Conservation (phyloP, 2,329 filamentous ascomycete species). For the Claviceps humidiphila region DNA sequence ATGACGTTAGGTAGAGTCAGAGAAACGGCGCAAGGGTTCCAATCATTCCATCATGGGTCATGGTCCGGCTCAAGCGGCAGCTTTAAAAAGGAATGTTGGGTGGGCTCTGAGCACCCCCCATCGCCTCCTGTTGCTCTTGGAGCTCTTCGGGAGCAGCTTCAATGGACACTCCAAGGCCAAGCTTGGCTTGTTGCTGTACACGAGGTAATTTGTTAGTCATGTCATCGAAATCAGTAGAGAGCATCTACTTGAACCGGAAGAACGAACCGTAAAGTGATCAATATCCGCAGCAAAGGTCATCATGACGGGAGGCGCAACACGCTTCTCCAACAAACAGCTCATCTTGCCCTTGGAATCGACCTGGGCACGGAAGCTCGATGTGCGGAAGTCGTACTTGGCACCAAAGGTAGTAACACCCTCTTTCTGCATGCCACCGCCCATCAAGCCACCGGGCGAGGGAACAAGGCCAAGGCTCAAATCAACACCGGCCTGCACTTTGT, state of each 20-base stretch:
- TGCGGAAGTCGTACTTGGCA: slow-evolving; percentile 96
- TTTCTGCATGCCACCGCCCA: slow-evolving; percentile 64
- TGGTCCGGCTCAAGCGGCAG: not conserved
- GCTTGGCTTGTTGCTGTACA: slow-evolving; percentile 77
- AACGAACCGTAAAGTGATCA: slow-evolving; percentile 82
- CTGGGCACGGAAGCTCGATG: slow-evolving; percentile 90
- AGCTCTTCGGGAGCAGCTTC: slow-evolving; percentile 76
- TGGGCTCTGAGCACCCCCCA: slow-evolving; percentile 31
- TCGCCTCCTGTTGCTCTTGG: slow-evolving; percentile 65
- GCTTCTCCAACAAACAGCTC: slow-evolving; percentile 86
- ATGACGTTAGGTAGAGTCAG: slow-evolving; percentile 10
- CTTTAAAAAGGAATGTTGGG: slow-evolving; percentile 53
- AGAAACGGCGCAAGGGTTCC: slow-evolving; percentile 9
- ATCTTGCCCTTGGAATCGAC: slow-evolving; percentile 92
- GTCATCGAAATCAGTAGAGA: slow-evolving; percentile 10
- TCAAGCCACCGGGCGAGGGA: slow-evolving; percentile 50
- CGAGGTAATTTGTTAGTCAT: not conserved
- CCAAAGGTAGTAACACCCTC: slow-evolving; percentile 86
- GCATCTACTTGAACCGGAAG: not conserved
- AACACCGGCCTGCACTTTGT: slow-evolving; percentile 91
- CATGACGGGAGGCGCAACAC: slow-evolving; percentile 80
- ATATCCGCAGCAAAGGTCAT: slow-evolving; percentile 95
- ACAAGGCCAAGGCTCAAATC: slow-evolving; percentile 84
- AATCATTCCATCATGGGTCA: slow-evolving; percentile 4
- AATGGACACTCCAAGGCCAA: slow-evolving; percentile 86